phyloP scores from a whole-genome alignment of 768 basidiomycete species.

The Hortiboletus campestris region DNA sequence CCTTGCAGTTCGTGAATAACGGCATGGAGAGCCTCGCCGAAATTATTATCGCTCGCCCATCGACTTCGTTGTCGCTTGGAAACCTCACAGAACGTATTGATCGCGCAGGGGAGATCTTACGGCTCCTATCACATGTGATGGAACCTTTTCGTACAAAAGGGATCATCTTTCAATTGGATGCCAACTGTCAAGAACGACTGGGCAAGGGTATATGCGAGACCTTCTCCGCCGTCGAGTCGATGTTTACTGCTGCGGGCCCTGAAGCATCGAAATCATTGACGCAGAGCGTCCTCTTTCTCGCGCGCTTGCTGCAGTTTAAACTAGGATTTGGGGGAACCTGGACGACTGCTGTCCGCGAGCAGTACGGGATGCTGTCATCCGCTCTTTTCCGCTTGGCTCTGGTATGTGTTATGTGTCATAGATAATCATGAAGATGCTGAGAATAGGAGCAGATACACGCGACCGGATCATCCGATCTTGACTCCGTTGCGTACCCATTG shows the following conservation, averaged over 20 bases:
- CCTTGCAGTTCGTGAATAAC: slow-evolving; percentile 65
- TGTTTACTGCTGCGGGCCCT: slow-evolving; percentile 28
- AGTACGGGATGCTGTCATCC: slow-evolving; percentile 40
- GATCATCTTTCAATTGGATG: slow-evolving; percentile 48
- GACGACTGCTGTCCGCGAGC: slow-evolving; percentile 49
- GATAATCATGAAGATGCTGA: slow-evolving; percentile 3
- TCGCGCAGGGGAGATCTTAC: slow-evolving; percentile 64
- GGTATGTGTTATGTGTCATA: slow-evolving; percentile 38
- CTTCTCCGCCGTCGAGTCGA: slow-evolving; percentile 40
- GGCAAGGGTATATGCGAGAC: slow-evolving; percentile 47
- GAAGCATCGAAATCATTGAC: slow-evolving; percentile 30
- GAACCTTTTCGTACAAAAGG: slow-evolving; percentile 57
- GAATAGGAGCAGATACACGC: slow-evolving; percentile 47
- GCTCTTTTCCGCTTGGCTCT: slow-evolving; percentile 49
- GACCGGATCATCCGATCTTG: slow-evolving; percentile 45
- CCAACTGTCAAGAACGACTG: slow-evolving; percentile 54
- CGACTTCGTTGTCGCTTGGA: slow-evolving; percentile 24
- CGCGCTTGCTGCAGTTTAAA: slow-evolving; percentile 70
- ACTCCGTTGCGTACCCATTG: slow-evolving; percentile 59
- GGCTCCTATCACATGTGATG: slow-evolving; percentile 65
- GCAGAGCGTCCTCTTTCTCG: slow-evolving; percentile 52
- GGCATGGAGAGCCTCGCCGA: slow-evolving; percentile 66
- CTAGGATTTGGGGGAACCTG: slow-evolving; percentile 62
- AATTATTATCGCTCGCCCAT: slow-evolving; percentile 45
- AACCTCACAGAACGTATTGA: slow-evolving; percentile 42